Percentiles rank a stretch among this genome's conserved stretches.
These are phyloP conservation scores for Sisymbrium altissimum DNA, from an alignment of 345 rosid species.

Conservation along the genomic window DNA sequence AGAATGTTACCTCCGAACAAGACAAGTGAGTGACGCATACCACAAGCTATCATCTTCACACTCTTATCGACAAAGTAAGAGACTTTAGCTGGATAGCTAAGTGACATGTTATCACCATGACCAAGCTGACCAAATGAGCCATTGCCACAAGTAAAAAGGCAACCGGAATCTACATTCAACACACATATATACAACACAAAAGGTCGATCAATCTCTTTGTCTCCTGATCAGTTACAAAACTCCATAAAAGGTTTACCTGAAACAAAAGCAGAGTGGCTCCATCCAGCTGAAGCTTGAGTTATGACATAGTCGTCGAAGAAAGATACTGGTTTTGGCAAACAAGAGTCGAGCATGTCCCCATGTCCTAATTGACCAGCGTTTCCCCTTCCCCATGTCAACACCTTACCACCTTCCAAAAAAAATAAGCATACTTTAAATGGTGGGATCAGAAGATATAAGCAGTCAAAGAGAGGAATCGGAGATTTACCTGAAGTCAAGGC, in stretches of 20 bases:
- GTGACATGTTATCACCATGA: conserved; percentile 63
- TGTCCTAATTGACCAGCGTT: conserved; percentile 89
- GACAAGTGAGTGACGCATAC: conserved; percentile 94
- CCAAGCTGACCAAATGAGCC: conserved; percentile 98
- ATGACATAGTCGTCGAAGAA: conserved; percentile 40
- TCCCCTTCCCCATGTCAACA: conserved; percentile 91
- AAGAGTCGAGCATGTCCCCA: conserved; percentile 47
- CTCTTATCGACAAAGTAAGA: conserved; percentile 48
- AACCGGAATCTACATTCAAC: conserved; percentile 44
- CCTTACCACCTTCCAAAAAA: conserved; percentile 50
- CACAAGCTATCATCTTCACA: conserved; percentile 71
- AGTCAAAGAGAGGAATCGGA: not conserved
- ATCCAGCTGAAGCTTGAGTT: conserved; percentile 73
- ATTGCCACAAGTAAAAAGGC: conserved; percentile 79
- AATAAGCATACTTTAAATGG: not conserved
- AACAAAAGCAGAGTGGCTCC: conserved; percentile 88
- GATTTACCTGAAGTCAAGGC: conserved; percentile 57
- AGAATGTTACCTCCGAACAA: conserved; percentile 57
- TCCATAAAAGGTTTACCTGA: conserved; percentile 47
- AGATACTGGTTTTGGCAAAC: conserved; percentile 46
- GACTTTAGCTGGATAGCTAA: conserved; percentile 54
- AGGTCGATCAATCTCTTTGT: not conserved
- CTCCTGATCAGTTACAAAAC: not conserved
- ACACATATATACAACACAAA: not conserved
- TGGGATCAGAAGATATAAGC: not conserved